Percentiles rank a stretch among this genome's conserved stretches.
Conservation (phyloP, 495 filamentous ascomycete genomes). For the Aspergillus leporis region DNA sequence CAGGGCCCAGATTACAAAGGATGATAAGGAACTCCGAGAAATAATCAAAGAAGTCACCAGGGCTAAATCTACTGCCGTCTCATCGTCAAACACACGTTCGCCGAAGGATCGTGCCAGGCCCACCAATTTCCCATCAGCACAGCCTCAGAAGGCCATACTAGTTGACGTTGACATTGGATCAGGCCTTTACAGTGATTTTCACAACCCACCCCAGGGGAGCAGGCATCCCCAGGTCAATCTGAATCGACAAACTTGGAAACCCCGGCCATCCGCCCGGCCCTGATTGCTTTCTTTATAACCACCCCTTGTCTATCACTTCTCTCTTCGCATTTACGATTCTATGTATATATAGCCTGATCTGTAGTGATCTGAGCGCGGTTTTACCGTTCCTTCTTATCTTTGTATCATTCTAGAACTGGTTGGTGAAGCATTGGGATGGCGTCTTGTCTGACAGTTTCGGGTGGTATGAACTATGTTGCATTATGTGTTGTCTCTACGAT, state of each 20-base stretch:
- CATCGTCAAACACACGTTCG: slow-evolving; percentile 17
- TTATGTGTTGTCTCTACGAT: slow-evolving; percentile 3
- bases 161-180: slow-evolving; percentile 51
- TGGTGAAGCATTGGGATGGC: background rate
- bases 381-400: background rate
- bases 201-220: slow-evolving; percentile 25
- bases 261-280: slow-evolving; percentile 36
- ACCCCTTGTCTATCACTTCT: background rate
- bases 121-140: slow-evolving; percentile 24
- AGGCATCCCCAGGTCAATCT: slow-evolving; percentile 32
- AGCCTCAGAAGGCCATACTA: slow-evolving; percentile 48
- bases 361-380: background rate
- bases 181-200: slow-evolving; percentile 39
- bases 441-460: slow-evolving; percentile 3
- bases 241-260: slow-evolving; percentile 37
- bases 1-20: slow-evolving; percentile 77
- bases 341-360: slow-evolving; percentile 15
- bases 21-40: slow-evolving; percentile 71
- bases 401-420: background rate
- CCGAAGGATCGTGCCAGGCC: slow-evolving; percentile 26
- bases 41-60: slow-evolving; percentile 61
- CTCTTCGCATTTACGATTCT: background rate
- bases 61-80: slow-evolving; percentile 16
- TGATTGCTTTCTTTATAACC: slow-evolving; percentile 23
- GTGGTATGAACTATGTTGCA: background rate